phyloP scores from a whole-genome alignment of 2,329 filamentous ascomycete species.

The Cytospora leucostoma region DNA sequence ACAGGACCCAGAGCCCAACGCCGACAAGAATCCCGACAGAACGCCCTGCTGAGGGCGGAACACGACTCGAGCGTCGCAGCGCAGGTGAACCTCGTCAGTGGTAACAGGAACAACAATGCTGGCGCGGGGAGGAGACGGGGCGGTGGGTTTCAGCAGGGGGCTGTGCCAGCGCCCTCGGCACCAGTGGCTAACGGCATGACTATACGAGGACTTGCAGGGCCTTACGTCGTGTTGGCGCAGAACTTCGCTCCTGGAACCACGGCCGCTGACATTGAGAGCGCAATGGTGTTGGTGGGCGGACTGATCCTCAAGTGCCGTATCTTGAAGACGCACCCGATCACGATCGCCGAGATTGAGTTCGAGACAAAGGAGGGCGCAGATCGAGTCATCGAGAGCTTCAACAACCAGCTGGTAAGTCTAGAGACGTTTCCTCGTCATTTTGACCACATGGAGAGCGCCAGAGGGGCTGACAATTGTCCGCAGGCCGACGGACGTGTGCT shows the following conservation, averaged over 20 bases:
- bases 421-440: not conserved
- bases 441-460: not conserved
- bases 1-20: constrained; percentile 39
- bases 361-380: constrained; percentile 72
- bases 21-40: constrained; percentile 28
- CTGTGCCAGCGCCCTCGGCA: constrained; percentile 38
- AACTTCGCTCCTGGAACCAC: constrained; percentile 84
- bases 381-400: constrained; percentile 72
- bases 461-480: not conserved
- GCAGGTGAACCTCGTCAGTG: constrained; percentile 38
- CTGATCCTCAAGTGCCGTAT: constrained; percentile 68
- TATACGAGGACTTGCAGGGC: constrained; percentile 73
- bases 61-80: constrained; percentile 38
- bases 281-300: constrained; percentile 74
- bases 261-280: constrained; percentile 79
- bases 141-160: constrained; percentile 29
- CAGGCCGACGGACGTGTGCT: constrained; percentile 73
- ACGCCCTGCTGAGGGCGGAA: constrained; percentile 45
- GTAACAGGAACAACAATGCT: constrained; percentile 30
- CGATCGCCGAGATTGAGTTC: constrained; percentile 78
- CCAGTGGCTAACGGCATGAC: constrained; percentile 55
- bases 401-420: constrained; percentile 71
- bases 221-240: constrained; percentile 72
- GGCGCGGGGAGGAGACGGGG: constrained; percentile 29
- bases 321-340: constrained; percentile 66